Percentiles rank a stretch among this genome's conserved stretches.
These are phyloP conservation scores for Phytophthora foliorum DNA, from an alignment of 352 stramenopile species.

Conservation along the genomic window DNA sequence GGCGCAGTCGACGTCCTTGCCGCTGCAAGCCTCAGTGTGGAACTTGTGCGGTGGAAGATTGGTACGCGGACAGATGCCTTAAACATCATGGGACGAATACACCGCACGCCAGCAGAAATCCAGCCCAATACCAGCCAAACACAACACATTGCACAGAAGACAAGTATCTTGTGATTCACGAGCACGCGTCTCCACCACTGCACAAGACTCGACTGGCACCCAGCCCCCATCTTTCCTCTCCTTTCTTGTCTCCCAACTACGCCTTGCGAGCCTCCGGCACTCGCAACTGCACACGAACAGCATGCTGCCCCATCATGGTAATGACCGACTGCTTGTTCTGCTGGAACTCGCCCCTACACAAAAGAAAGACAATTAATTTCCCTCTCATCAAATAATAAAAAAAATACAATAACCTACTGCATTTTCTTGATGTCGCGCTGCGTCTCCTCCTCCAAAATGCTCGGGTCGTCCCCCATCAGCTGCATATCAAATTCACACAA, in stretches of 20 bases:
- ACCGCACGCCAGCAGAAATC: neutral
- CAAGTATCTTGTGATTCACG: slow-evolving; percentile 31
- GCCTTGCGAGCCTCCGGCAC: slow-evolving; percentile 78
- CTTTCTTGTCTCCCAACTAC: slow-evolving; percentile 22
- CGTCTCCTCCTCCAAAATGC: slow-evolving; percentile 82
- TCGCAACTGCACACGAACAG: slow-evolving; percentile 68
- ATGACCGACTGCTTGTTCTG: slow-evolving; percentile 78
- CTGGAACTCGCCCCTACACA: slow-evolving; percentile 62
- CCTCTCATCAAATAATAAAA: slow-evolving; percentile 5
- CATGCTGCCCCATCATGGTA: slow-evolving; percentile 81
- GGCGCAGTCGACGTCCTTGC: slow-evolving; percentile 9
- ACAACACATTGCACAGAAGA: slow-evolving; percentile 2
- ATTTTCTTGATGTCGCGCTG: slow-evolving; percentile 86
- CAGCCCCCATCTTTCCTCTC: neutral
- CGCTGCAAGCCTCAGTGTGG: slow-evolving; percentile 33
- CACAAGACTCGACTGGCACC: slow-evolving; percentile 3
- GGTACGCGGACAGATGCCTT: slow-evolving; percentile 30
- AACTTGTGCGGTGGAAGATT: slow-evolving; percentile 61
- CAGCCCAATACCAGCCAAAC: neutral
- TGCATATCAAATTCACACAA: slow-evolving; percentile 29
- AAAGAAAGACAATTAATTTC: slow-evolving; percentile 11
- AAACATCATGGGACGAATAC: slow-evolving; percentile 28
- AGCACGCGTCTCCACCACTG: neutral
- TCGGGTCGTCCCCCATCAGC: slow-evolving; percentile 85
- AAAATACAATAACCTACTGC: slow-evolving; percentile 47